Conservation (phyloP, 1,284 basidiomycete species). For the Ceratobasidium sp. region DNA sequence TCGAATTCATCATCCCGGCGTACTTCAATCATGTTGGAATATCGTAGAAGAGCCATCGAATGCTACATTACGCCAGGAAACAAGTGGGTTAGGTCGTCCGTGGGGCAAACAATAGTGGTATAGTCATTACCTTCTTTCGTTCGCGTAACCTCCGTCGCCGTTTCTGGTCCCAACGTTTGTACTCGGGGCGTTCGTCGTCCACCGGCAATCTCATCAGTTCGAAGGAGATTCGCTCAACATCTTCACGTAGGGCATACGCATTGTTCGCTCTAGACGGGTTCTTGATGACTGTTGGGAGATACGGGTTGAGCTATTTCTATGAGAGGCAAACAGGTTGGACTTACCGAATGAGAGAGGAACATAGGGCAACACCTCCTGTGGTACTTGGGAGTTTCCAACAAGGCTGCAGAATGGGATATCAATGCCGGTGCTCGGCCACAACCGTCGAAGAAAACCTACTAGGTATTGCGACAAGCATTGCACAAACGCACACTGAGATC, state of each 20-base stretch:
- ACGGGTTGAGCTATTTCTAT: not conserved
- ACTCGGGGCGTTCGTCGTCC: not conserved
- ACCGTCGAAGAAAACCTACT: constrained; percentile 3
- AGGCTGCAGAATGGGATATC: not conserved
- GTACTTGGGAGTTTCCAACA: constrained; percentile 20
- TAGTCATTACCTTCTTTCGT: not conserved
- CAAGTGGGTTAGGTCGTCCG: not conserved
- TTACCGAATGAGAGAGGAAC: constrained; percentile 29
- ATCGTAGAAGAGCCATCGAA: constrained; percentile 14
- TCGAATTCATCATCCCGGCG: constrained; percentile 1
- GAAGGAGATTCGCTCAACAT: constrained; percentile 10
- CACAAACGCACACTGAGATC: constrained; percentile 42
- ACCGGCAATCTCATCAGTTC: not conserved
- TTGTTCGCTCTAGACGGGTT: constrained; percentile 6
- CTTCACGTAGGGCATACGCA: constrained; percentile 16
- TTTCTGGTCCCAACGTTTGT: constrained; percentile 21
- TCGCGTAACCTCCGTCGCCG: not conserved
- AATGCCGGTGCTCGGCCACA: not conserved
- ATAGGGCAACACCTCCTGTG: constrained; percentile 9
- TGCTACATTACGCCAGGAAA: not conserved
- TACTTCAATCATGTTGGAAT: not conserved
- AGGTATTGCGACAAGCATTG: constrained; percentile 33
- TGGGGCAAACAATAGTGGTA: not conserved
- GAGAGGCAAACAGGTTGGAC: not conserved
- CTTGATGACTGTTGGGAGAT: constrained; percentile 22